Evolutionary conservation across 2,329 filamentous ascomycete species (phyloP).

Genomic region (Fusarium luffae): DNA sequence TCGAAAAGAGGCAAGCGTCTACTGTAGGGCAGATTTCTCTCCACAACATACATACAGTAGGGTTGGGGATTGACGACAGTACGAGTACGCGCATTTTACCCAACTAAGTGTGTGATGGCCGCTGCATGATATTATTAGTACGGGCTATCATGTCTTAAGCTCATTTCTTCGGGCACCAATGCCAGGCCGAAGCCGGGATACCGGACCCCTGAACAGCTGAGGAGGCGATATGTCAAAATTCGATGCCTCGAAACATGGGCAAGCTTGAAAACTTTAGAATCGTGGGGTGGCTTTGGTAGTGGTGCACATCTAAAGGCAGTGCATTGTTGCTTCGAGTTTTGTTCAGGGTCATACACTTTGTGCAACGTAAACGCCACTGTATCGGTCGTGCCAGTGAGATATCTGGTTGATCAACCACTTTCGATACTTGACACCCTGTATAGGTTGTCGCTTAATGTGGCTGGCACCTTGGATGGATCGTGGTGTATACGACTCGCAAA

Average conservation of each 20-base stretch:
- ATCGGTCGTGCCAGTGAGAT: neutral
- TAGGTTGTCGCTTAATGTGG: neutral
- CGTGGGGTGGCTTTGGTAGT: neutral
- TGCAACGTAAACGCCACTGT: constrained; percentile 9
- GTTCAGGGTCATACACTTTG: constrained; percentile 1
- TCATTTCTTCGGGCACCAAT: constrained; percentile 32
- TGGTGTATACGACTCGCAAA: neutral
- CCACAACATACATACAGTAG: neutral
- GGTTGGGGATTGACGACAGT: neutral
- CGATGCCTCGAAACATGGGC: neutral
- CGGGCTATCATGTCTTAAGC: constrained; percentile 12
- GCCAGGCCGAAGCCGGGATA: constrained; percentile 23
- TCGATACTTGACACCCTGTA: neutral
- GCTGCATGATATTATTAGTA: constrained; percentile 27
- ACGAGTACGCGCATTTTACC: neutral
- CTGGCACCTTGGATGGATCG: constrained; percentile 2
- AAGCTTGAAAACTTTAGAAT: neutral
- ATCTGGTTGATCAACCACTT: neutral
- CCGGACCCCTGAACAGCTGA: constrained; percentile 27
- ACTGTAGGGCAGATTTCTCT: constrained; percentile 4
- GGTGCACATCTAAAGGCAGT: constrained; percentile 3
- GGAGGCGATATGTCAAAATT: constrained; percentile 17
- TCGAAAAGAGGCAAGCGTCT: neutral
- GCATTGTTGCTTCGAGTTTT: constrained; percentile 6
- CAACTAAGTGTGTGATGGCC: constrained; percentile 9